Evolutionary conservation across 495 filamentous ascomycete genomes (phyloP), one percentile per base, ranked within the genome.

Genomic region (Trichoderma erinaceum): DNA sequence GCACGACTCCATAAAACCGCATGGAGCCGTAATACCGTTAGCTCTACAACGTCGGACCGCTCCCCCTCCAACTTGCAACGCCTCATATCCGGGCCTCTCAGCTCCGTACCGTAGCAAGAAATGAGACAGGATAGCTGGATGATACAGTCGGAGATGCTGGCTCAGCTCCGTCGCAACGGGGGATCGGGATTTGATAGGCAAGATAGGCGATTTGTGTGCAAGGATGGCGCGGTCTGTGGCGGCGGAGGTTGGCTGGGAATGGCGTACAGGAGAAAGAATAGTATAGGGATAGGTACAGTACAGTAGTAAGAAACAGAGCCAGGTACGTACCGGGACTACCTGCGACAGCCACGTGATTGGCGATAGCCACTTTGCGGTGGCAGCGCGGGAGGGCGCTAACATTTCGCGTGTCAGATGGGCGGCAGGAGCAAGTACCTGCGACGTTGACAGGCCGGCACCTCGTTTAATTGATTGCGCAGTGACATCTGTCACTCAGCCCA

Each of bases 311-410:
- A n/a, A n/a, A n/a, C n/a, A n/a, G n/a, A n/a, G n/a, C n/a, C n/a
- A n/a, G 35, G 35, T 38, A 10, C 35, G 35, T 27, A 11, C 11
- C 56, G 11, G 25, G 3, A 23, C 11, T 13, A 61, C 56, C 15
- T 10, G 27, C 56, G 23, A 32, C 27, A 7, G 25, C 25, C 56
- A 61, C 56, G 56, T 61, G 56, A 61, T 16, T 16, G 56, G 56
- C 5, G 56, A 61, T 32, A 32, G 56, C 23, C 5, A 18, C 16
- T 61, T 13, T 32, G 56, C 56, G 27, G 56, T 32, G 11, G 10
- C 56, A 32, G 56, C 56, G 25, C 56, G 56, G 56, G 56, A 61
- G 56, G 35, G 56, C 56, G 56, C 56, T 16, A 61, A 61, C 56
- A 61, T 61, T 61, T 32, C 56, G 56, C 56, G 56, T 61, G 56